Evolutionary conservation across 2,329 filamentous ascomycete species (phyloP), one percentile per base, ranked within the genome.

Genomic region (Zasmidium citrigriseum): DNA sequence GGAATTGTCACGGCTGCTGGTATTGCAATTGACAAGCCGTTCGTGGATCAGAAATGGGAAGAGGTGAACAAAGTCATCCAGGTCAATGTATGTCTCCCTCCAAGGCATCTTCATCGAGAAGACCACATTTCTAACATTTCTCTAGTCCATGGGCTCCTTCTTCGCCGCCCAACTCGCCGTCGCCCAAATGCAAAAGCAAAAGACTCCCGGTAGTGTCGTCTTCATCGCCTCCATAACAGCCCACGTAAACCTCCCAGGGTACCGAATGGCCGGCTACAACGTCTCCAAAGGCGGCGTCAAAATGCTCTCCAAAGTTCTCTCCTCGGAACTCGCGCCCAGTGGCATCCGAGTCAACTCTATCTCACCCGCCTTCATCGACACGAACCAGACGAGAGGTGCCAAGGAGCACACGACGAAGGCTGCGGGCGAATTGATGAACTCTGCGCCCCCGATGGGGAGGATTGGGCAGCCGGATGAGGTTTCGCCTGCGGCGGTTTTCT

Each of bases 401-500:
- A 52, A 65, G 47, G 66, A 68, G 21, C 52, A 54, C 29, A 64
- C 60, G 18, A 60, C 62, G 3, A 60, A 64, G 52, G 62, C 62
- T 21, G 59, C 54, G 18, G 63, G 62, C 18, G 64, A 63, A 24
- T 46, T 66, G 54, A 68, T 67, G 66, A 53, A 65, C 23, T 60
- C 54, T 16, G 61, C 66, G 27, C 66, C 66, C 16, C 66, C 66
- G 5, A 50, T 65, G 22, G 47, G 60, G 20, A 51, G 66, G 14
- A 67, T 65, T 41, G 64, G 66, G 11, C 58, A 63, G 59, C 61
- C 64, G 41, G 65, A 65, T 52, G 67, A 69, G 46, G 53, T 69
- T 2, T 63, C 59, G 1, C 63, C 71, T 4, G 72, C 74, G 0
- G 73, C 75, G 48, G 75, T 79, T 5, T 78, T 76, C 59, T 68